Base-by-base conservation (phyloP, 257 asterid genomes). In the Fraxinus americana region DNA sequence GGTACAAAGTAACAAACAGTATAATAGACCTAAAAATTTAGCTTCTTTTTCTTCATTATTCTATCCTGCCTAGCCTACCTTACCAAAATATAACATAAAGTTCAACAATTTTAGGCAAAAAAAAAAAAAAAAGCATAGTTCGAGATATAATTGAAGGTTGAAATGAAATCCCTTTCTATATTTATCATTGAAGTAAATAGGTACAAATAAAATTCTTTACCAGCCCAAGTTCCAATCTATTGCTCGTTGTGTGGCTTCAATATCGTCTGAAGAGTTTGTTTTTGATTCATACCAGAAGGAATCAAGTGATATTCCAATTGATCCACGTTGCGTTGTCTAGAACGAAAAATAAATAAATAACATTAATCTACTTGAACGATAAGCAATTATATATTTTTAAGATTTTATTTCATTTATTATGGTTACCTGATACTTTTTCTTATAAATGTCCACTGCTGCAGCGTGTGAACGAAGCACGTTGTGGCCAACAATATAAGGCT, bases 191-290 rank as follows among this genome's bases (percentile, higher is more conserved):
- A 66, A 25, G 36, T 32, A 6, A 14, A 63, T 2, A 52, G 36
- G 57, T 5, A 70, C 17, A 70, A 8, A 48, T 5, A 48, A 63
- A 39, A 69, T 70, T 43, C 52, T 79, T 78, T 81, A 92, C 99
- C 99, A 94, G 5, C 97, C 99, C 82, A 94, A 81, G 84, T 87
- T 75, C 70, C 88, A 94, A 70, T 94, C 99, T 1, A 92, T 73
- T 19, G 96, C 97, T 82, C 98, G 83, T 76, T 84, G 77, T 45
- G 92, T 66, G 45, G 97, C 96, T 79, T 88, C 78, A 12, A 90
- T 80, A 78, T 91, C 97, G 0, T 83, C 88, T 0, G 84, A 30
- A 29, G 88, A 81, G 78, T 87, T 84, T 5, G 93, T 35, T n/a
- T 83, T 77, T 8, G 98, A 77, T 66, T 91, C 92, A n/a, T 90